Conservation (phyloP, 495 filamentous ascomycete species). For the Neurospora hispaniola region DNA sequence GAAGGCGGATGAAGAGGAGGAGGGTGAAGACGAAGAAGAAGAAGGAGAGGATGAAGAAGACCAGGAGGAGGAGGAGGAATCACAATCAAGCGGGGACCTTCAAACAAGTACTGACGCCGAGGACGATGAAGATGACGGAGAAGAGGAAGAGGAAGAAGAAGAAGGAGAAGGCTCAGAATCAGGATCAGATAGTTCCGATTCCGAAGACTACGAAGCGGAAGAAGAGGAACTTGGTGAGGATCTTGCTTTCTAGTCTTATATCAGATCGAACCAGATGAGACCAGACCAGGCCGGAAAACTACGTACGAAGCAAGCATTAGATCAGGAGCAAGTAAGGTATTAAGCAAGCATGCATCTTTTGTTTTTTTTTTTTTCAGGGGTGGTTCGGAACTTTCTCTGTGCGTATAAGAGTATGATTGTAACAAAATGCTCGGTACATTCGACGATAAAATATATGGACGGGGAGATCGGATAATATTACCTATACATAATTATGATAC, state of each 20-base stretch:
- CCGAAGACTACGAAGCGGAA: conserved; percentile 36
- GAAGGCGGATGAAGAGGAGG: background rate
- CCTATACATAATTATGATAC: background rate
- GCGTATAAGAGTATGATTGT: background rate
- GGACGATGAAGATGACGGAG: conserved; percentile 9
- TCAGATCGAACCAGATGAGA: background rate
- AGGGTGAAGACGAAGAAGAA: background rate
- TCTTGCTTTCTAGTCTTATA: conserved; percentile 14
- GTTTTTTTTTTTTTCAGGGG: background rate
- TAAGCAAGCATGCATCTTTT: background rate
- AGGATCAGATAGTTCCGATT: conserved; percentile 21
- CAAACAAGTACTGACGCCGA: background rate
- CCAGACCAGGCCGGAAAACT: background rate
- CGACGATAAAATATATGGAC: background rate
- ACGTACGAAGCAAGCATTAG: background rate
- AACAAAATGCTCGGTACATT: background rate
- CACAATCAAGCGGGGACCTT: background rate
- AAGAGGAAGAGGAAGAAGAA: conserved; percentile 4
- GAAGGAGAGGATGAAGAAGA: background rate
- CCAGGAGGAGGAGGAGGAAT: background rate
- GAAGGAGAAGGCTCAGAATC: conserved; percentile 4
- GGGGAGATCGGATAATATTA: background rate
- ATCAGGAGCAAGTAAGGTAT: background rate
- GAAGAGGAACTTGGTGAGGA: conserved; percentile 32
- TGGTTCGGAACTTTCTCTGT: background rate